Evolutionary conservation across 78 protist genomes (phyloP).

Genomic region (Pigoraptor vietnamica): DNA sequence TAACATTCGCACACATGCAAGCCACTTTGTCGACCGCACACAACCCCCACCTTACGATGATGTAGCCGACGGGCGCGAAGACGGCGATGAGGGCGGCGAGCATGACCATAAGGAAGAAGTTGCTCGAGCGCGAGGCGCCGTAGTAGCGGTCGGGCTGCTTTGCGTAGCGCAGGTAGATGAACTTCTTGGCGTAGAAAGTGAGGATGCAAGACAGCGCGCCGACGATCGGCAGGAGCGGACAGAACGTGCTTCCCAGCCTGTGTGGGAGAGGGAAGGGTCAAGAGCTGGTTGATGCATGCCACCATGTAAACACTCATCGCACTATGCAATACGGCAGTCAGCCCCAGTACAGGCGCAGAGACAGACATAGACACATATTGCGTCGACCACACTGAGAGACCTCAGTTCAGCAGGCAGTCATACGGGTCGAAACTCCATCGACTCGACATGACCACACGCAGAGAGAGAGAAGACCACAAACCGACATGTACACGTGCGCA

Average conservation of each 20-base stretch:
- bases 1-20: too few species aligned
- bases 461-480: neutral
- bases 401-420: too few species aligned
- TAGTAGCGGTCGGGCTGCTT: constrained; percentile 3
- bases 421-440: too few species aligned
- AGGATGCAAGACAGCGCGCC: neutral
- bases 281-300: neutral
- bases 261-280: too few species aligned
- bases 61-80: constrained; percentile 8
- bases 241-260: neutral
- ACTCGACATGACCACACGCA: too few species aligned
- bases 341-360: too few species aligned
- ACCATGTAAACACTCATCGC: too few species aligned
- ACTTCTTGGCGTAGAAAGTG: neutral
- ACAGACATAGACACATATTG: too few species aligned
- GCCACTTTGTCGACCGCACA: too few species aligned
- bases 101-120: neutral
- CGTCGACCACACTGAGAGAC: too few species aligned
- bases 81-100: neutral
- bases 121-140: neutral
- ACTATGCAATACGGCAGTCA: too few species aligned
- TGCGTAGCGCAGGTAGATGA: neutral
- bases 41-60: neutral
- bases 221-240: neutral
- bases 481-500: too few species aligned